Evolutionary conservation across 2,329 filamentous ascomycete species (phyloP), one percentile per base, ranked within the genome.

Genomic region (Calonectria fujianensis): DNA sequence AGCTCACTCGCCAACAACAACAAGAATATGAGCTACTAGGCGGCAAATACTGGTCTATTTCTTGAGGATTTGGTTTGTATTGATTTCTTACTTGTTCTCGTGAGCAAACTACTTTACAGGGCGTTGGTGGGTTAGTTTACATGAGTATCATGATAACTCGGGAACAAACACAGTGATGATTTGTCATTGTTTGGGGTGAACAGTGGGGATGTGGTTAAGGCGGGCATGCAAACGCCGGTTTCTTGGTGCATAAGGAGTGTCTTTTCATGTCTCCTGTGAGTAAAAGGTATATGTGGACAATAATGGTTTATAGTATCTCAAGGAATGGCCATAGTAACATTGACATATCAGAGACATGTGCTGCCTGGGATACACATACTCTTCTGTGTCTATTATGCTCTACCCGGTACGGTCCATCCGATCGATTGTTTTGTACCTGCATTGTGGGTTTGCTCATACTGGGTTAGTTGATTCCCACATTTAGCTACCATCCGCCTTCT

Each of bases 401-500:
- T 48, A 48, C 45, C 45, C 45, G 45, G 45, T 48, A 48, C 45
- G n/a, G 45, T 11, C 10, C n/a, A 48, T 48, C 45, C 45, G 45
- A 24, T 24, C 20, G 45, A 11, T 48, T 48, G 20, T 24, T 48
- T 7, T 24, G 45, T 48, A 48, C 45, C 45, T 48, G 45, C 45
- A 48, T 48, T 41, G 27, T 29, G 37, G 37, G 57, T 27, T 27
- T 27, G 5, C 24, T 63, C 35, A 29, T 63, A 27, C 57, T 31
- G 57, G 57, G n/a, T 41, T 63, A 63, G 57, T 63, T 29, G 39
- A 37, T 63, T 63, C 57, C 57, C 57, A 63, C 57, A 63, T 16
- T 63, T 41, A 24, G 57, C 35, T 63, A 24, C 35, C 18, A 37
- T 27, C 27, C 39, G 57, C 41, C 57, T 61, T 37, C 37, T 63